phyloP scores from a whole-genome alignment of 2,329 filamentous ascomycete species.

The Xylariaceae sp. region DNA sequence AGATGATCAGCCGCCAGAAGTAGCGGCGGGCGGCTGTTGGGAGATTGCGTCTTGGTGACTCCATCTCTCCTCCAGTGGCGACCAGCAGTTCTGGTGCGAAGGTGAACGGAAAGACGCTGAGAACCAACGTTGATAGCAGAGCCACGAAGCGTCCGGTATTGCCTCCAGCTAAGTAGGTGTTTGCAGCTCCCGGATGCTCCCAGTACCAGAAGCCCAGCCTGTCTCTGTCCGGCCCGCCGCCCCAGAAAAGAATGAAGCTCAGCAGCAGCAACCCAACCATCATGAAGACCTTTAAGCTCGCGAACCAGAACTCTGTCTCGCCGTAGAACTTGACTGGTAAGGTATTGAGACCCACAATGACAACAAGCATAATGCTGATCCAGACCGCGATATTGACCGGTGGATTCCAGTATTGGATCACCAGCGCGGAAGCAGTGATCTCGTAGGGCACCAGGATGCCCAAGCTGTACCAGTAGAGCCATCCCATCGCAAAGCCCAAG shows the following conservation, averaged over 20 bases:
- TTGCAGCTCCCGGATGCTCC: slow-evolving; percentile 9
- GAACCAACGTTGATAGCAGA: slow-evolving; percentile 33
- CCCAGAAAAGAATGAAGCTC: slow-evolving; percentile 56
- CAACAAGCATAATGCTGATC: slow-evolving; percentile 38
- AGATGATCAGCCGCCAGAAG: slow-evolving; percentile 54
- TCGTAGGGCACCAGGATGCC: slow-evolving; percentile 38
- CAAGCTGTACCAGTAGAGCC: slow-evolving; percentile 43
- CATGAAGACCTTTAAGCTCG: slow-evolving; percentile 44
- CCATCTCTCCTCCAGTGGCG: slow-evolving; percentile 36
- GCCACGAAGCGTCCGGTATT: slow-evolving; percentile 51
- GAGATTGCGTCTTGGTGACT: slow-evolving; percentile 48
- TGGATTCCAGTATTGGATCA: slow-evolving; percentile 37
- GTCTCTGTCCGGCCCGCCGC: slow-evolving; percentile 50
- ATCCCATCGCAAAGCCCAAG: slow-evolving; percentile 40
- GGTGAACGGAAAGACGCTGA: slow-evolving; percentile 52
- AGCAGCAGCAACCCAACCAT: slow-evolving; percentile 48
- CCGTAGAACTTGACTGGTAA: slow-evolving; percentile 37
- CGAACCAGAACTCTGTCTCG: slow-evolving; percentile 45
- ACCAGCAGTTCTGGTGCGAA: slow-evolving; percentile 50
- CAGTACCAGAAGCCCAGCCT: slow-evolving; percentile 49
- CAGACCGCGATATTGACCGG: slow-evolving; percentile 39
- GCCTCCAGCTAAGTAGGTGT: slow-evolving; percentile 24
- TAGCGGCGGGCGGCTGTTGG: slow-evolving; percentile 55
- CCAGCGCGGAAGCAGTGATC: slow-evolving; percentile 35
- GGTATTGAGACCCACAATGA: slow-evolving; percentile 40